Conservation (phyloP, 1,284 basidiomycete species). For the Pascua sp. region DNA sequence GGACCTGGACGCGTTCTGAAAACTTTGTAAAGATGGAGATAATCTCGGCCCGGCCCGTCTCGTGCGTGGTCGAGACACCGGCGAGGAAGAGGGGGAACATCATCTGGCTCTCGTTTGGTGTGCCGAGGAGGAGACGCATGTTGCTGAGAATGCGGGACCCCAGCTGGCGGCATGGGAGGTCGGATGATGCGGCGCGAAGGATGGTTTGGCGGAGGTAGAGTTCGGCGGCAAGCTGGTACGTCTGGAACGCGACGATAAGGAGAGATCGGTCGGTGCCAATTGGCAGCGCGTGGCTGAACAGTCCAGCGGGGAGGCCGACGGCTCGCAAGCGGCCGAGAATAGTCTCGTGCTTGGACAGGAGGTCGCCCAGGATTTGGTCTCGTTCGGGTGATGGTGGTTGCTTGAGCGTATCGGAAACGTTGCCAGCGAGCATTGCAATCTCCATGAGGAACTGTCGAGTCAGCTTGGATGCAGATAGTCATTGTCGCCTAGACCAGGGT, state of each 20-base stretch:
- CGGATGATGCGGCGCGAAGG: slow-evolving; percentile 20
- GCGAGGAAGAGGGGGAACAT: slow-evolving; percentile 38
- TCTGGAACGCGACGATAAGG: slow-evolving; percentile 30
- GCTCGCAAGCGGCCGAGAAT: slow-evolving; percentile 7
- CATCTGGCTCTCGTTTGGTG: slow-evolving; percentile 34
- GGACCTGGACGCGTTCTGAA: slow-evolving; percentile 23
- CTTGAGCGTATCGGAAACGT: slow-evolving; percentile 12
- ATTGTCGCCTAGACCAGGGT: too few species aligned
- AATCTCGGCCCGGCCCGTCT: slow-evolving; percentile 22
- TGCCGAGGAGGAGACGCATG: slow-evolving; percentile 29
- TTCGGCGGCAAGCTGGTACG: slow-evolving; percentile 31
- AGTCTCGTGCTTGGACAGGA: slow-evolving; percentile 10
- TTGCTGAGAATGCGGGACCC: slow-evolving; percentile 26
- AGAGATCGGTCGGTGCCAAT: slow-evolving; percentile 19
- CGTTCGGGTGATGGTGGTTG: slow-evolving; percentile 4
- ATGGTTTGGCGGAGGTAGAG: slow-evolving; percentile 34
- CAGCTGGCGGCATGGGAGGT: slow-evolving; percentile 29
- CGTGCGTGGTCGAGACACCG: slow-evolving; percentile 27
- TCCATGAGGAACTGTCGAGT: slow-evolving; percentile 24
- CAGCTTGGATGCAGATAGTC: neutral
- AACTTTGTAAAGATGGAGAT: slow-evolving; percentile 26
- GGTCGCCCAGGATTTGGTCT: slow-evolving; percentile 3
- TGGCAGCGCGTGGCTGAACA: slow-evolving; percentile 15
- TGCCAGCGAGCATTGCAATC: slow-evolving; percentile 22
- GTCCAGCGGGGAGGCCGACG: slow-evolving; percentile 7